Evolutionary conservation across 768 basidiomycete species (phyloP).

Genomic region (Boletus tomentosulus): DNA sequence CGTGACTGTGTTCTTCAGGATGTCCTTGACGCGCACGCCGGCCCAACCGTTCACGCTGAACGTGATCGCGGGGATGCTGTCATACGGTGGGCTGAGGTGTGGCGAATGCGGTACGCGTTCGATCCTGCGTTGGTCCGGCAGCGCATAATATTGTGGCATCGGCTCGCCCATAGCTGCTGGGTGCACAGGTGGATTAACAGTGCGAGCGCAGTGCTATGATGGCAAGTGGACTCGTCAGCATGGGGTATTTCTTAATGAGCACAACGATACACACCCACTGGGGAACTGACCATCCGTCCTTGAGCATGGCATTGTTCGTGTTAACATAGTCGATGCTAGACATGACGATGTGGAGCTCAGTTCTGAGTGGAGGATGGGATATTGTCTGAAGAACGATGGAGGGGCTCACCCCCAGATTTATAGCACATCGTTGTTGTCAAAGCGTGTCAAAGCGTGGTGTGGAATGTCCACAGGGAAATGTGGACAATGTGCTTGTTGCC

Average conservation of each 20-base stretch:
- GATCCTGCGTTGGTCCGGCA: conserved; percentile 15
- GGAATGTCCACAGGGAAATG: neutral
- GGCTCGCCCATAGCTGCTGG: conserved; percentile 6
- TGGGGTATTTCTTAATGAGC: neutral
- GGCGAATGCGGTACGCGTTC: conserved; percentile 19
- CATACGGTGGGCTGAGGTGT: conserved; percentile 6
- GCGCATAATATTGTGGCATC: conserved; percentile 18
- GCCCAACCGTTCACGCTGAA: conserved; percentile 18
- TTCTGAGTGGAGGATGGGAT: neutral
- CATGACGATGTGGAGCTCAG: neutral
- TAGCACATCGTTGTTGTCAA: conserved; percentile 13
- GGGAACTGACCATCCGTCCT: neutral
- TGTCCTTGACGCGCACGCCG: conserved; percentile 18
- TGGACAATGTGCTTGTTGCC: neutral
- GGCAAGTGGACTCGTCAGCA: neutral
- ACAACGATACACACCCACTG: conserved; percentile 1
- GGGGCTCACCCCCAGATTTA: conserved; percentile 3
- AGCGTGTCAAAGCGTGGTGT: conserved; percentile 14
- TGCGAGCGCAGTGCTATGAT: conserved; percentile 12
- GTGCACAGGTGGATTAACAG: conserved; percentile 17
- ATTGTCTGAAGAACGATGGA: neutral
- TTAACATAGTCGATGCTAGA: neutral
- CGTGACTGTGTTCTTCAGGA: conserved; percentile 3
- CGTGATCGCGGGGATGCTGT: conserved; percentile 15
- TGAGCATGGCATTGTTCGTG: neutral